These are phyloP conservation scores for Brasenia schreberi DNA, from an alignment of 164 flowering plant species.

Conservation along the genomic window DNA sequence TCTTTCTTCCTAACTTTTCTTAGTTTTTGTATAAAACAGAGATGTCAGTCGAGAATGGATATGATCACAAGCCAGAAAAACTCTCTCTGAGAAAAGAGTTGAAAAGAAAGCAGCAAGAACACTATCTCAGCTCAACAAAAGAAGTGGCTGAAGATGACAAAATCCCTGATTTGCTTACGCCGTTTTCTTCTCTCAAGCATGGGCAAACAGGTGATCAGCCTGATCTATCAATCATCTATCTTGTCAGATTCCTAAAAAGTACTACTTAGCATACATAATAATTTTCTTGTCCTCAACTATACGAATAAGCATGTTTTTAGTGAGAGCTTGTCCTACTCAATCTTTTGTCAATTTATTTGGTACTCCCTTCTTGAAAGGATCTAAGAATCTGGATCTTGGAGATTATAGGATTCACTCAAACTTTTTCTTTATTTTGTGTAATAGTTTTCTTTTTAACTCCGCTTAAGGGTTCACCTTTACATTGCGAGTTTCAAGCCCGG, in stretches of 20 bases:
- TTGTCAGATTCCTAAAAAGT: background rate
- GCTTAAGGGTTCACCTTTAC: no score
- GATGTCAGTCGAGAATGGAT: constrained; percentile 33
- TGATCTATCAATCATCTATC: background rate
- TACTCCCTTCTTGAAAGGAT: no score
- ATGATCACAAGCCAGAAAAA: constrained; percentile 51
- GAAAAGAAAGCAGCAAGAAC: constrained; percentile 74
- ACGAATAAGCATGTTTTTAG: no score
- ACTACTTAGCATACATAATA: no score
- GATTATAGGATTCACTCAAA: no score
- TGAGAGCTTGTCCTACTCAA: no score
- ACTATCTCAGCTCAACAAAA: constrained; percentile 22
- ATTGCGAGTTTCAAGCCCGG: no score
- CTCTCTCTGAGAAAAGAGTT: constrained; percentile 76
- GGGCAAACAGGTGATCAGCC: constrained; percentile 40
- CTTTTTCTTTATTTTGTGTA: no score
- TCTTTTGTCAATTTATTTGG: no score
- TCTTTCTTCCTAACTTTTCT: background rate
- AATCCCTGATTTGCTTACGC: constrained; percentile 5
- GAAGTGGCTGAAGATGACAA: constrained; percentile 6
- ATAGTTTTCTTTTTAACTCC: no score
- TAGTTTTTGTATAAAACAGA: constrained; percentile 18
- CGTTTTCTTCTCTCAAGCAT: constrained; percentile 13
- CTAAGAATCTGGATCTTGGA: no score
- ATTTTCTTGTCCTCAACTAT: no score